Base-by-base conservation (phyloP, 1,284 basidiomycete genomes). In the Cystobasidium sp. region DNA sequence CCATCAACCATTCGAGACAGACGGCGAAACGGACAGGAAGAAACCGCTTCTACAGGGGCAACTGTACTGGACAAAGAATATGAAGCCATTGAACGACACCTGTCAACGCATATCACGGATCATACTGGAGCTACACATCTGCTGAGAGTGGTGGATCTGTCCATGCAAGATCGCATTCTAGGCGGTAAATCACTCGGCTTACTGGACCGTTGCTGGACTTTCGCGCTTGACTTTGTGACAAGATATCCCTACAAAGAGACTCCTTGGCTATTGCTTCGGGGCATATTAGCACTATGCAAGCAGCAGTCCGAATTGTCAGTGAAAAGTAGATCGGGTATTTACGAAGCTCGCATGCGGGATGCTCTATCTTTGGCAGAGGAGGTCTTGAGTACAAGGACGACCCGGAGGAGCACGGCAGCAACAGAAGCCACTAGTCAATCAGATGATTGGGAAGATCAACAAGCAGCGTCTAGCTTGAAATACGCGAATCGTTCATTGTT, bases 211-310 rank as follows among this genome's bases (percentile, higher is more conserved):
- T 12, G 24, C 31, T 12, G 18, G n/a, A n/a, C 18, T 14, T 58
- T 56, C 18, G 52, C 70, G 16, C 18, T 47, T 5, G 73, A 75
- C 41, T 24, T 61, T 18, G 59, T 75, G 9, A n/a, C n/a, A 14
- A 20, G 73, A 20, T 75, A 68, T 49, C 39, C 66, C 37, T 20
- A 69, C 49, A 59, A 68, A 49, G 73, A 75, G 43, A 75, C 73
- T 12, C 73, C 73, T n/a, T 75, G 73, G 73, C 73, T 75, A 37
- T 41, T 68, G 20, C 58, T 68, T 7, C 56, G 73, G 9, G 66
- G 58, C 22, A 22, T 68, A 63, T 6, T 8, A 47, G 14, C 31
- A 5, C 18, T 18, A 3, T 14, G 5, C 14, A 18, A 41, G 37
- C 10, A 10, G 18, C 37, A 9, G 16, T 12, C 6, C 39, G 37